These are phyloP conservation scores for Exophiala lecanii-corni DNA, from an alignment of 2,329 filamentous ascomycete genomes.

Conservation along the genomic window DNA sequence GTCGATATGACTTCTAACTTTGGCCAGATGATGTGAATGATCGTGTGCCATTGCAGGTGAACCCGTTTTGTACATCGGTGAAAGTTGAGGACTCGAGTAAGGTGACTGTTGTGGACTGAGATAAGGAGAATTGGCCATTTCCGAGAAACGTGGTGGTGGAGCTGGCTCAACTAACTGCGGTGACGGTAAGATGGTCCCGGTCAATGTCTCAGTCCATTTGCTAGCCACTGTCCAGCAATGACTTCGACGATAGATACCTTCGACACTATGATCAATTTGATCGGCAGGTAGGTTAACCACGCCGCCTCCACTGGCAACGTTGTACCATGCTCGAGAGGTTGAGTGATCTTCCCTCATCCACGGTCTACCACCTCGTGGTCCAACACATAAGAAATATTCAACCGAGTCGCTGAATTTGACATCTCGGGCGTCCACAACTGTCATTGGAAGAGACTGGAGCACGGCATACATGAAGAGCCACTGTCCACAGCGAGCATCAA, in stretches of 20 bases:
- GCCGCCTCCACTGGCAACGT: slow-evolving; percentile 57
- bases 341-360: slow-evolving; percentile 46
- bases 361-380: slow-evolving; percentile 44
- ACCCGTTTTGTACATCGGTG: slow-evolving; percentile 32
- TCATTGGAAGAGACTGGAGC: slow-evolving; percentile 45
- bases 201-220: slow-evolving; percentile 51
- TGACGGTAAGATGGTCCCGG: slow-evolving; percentile 26
- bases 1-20: slow-evolving; percentile 40
- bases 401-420: slow-evolving; percentile 42
- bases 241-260: slow-evolving; percentile 63
- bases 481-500: slow-evolving; percentile 46
- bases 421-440: slow-evolving; percentile 46
- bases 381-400: slow-evolving; percentile 48
- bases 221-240: slow-evolving; percentile 65
- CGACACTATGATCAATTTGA: slow-evolving; percentile 61
- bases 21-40: slow-evolving; percentile 29
- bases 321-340: slow-evolving; percentile 44
- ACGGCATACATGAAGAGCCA: slow-evolving; percentile 51
- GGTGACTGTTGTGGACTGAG: slow-evolving; percentile 25
- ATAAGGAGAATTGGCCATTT: slow-evolving; percentile 12
- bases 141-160: slow-evolving; percentile 3
- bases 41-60: slow-evolving; percentile 32
- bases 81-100: slow-evolving; percentile 27
- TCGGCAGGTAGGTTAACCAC: slow-evolving; percentile 61
- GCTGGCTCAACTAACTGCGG: slow-evolving; percentile 4